Conservation (phyloP, 257 asterid genomes). For the Lavandula angustifolia region DNA sequence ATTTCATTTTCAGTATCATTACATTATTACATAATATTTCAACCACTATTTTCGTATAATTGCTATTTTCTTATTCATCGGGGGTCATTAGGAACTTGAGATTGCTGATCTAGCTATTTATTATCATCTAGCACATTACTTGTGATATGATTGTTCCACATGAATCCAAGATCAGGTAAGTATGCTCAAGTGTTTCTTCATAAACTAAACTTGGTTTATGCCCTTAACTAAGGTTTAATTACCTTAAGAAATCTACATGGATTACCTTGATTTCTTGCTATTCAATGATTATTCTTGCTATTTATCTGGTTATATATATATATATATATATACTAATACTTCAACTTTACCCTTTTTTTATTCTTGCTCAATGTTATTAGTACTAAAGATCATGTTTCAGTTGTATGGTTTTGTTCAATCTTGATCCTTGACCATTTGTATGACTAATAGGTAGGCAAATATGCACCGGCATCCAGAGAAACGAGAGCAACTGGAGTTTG, state of each 20-base stretch:
- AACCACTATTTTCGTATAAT: too few species aligned
- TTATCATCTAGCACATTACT: neutral
- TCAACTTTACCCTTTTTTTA: too few species aligned
- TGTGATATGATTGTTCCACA: neutral
- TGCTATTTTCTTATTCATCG: too few species aligned
- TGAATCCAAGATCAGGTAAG: too few species aligned
- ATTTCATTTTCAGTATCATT: too few species aligned
- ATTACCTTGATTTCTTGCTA: neutral
- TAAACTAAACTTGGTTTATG: neutral
- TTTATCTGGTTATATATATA: too few species aligned
- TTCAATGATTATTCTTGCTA: neutral
- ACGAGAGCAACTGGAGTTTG: conserved; percentile 26
- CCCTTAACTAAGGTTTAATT: neutral
- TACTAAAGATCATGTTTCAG: neutral
- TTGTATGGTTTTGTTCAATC: neutral
- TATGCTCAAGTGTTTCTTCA: too few species aligned
- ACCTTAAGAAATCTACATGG: neutral
- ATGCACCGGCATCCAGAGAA: conserved; percentile 37
- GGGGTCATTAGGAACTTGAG: neutral
- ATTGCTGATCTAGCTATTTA: conserved; percentile 4
- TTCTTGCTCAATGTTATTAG: conserved; percentile 2
- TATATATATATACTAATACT: too few species aligned
- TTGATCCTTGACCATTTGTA: neutral
- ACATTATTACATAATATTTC: too few species aligned
- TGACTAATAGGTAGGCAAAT: conserved; percentile 18